phyloP scores from a whole-genome alignment of 2,329 filamentous ascomycete genomes.

The Cercospora nicotianae region DNA sequence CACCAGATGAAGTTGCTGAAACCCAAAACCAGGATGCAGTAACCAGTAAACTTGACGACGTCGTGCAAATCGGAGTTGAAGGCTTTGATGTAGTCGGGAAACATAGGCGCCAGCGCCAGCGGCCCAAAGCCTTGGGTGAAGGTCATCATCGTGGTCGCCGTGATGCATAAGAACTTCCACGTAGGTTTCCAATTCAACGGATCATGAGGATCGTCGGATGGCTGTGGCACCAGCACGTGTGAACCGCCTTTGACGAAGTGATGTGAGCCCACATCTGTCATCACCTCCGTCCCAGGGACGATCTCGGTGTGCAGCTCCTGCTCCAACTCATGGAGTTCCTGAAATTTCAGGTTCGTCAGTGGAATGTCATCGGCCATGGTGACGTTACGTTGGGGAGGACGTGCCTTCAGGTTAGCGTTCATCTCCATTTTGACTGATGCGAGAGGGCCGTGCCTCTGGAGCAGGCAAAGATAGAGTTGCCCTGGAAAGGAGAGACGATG shows the following conservation, averaged over 20 bases:
- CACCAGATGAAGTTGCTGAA: conserved; percentile 63
- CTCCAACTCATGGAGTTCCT: conserved; percentile 52
- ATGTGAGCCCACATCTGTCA: conserved; percentile 61
- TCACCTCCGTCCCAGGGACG: conserved; percentile 60
- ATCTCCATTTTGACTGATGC: conserved; percentile 24
- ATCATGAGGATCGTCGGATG: conserved; percentile 44
- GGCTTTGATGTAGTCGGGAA: conserved; percentile 57
- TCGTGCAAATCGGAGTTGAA: conserved; percentile 47
- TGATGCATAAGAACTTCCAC: conserved; percentile 54
- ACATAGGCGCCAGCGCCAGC: conserved; percentile 59
- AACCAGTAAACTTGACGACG: conserved; percentile 58
- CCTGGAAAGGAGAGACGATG: conserved; percentile 11
- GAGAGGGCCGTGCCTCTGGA: conserved; percentile 4
- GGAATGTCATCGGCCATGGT: conserved; percentile 16
- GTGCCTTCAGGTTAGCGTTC: conserved; percentile 24
- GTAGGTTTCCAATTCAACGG: conserved; percentile 49
- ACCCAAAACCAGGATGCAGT: conserved; percentile 58
- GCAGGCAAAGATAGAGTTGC: conserved; percentile 8
- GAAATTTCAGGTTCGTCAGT: conserved; percentile 21
- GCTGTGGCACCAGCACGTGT: conserved; percentile 55
- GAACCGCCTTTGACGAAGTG: conserved; percentile 61
- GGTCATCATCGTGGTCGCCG: conserved; percentile 47
- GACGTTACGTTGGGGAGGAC: conserved; percentile 1
- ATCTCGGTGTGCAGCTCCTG: conserved; percentile 55
- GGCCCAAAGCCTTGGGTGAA: conserved; percentile 59